phyloP scores from a whole-genome alignment of 441 rosid species.

The Macaranga tanarius region DNA sequence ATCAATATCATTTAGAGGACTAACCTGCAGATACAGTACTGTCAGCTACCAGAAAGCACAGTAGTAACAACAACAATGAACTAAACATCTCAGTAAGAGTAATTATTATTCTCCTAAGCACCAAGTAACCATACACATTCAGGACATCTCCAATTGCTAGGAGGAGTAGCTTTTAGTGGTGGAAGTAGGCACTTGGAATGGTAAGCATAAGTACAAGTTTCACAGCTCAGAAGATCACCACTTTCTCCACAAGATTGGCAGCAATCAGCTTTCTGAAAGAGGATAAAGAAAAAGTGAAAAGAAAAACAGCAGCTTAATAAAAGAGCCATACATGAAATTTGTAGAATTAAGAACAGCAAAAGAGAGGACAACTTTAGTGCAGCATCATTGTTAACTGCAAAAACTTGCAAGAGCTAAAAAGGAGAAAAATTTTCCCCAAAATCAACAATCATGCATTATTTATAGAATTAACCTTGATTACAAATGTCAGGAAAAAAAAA shows the following conservation, averaged over 20 bases:
- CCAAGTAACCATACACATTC: conserved; percentile 78
- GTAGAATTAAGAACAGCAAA: background rate
- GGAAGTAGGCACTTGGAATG: conserved; percentile 90
- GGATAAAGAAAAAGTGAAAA: conserved; percentile 12
- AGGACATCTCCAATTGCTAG: conserved; percentile 93
- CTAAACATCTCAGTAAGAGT: conserved; percentile 13
- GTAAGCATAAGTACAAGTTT: conserved; percentile 82
- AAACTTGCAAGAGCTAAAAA: background rate
- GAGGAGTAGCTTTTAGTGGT: conserved; percentile 67
- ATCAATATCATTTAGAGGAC: conserved; percentile 92
- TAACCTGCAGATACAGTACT: conserved; percentile 59
- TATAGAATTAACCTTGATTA: background rate
- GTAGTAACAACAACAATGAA: background rate
- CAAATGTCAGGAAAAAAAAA: background rate
- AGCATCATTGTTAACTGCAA: background rate
- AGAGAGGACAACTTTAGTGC: background rate
- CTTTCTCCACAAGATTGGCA: conserved; percentile 94
- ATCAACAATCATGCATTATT: background rate
- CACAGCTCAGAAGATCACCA: conserved; percentile 72
- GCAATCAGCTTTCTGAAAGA: conserved; percentile 69
- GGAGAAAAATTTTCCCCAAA: background rate
- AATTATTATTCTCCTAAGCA: conserved; percentile 1
- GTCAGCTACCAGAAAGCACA: conserved; percentile 25
- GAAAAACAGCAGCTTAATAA: background rate
- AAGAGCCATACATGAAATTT: conserved; percentile 2